phyloP scores from a whole-genome alignment of 73 alveolate genomes.

The Symbiodinium pilosum region DNA sequence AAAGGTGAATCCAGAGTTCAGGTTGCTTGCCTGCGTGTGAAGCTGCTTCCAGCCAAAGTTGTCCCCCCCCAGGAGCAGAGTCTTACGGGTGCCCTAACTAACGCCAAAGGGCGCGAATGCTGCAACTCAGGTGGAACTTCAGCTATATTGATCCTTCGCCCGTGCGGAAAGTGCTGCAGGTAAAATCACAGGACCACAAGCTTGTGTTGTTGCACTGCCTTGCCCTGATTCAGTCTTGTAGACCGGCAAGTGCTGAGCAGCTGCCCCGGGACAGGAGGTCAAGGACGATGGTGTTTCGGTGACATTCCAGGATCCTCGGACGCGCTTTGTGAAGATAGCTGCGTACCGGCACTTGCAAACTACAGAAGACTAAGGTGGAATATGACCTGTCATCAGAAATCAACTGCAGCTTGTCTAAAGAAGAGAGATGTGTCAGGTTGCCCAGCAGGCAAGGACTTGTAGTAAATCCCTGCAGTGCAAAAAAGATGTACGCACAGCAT shows the following conservation, averaged over 20 bases:
- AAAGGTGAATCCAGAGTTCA: slow-evolving; percentile 50
- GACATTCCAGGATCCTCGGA: neutral
- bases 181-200: neutral
- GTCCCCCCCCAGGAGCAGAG: no score
- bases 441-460: neutral
- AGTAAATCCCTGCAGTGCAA: no score
- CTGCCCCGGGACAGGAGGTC: slow-evolving; percentile 48
- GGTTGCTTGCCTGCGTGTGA: neutral
- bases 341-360: neutral
- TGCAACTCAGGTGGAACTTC: slow-evolving; percentile 70
- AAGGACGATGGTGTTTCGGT: slow-evolving; percentile 8
- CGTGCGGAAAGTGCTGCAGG: slow-evolving; percentile 12
- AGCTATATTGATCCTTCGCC: slow-evolving; percentile 89
- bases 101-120: neutral
- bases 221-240: no score
- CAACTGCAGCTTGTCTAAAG: slow-evolving; percentile 23
- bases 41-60: no score
- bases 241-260: no score
- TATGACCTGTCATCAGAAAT: slow-evolving; percentile 62
- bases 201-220: neutral
- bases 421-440: neutral
- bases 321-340: neutral
- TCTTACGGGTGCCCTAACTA: neutral
- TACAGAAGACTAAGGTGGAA: slow-evolving; percentile 15
- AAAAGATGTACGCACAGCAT: no score